Evolutionary conservation across 139 green algal genomes (phyloP).

Genomic region (Auxenochlorella protothecoides): DNA sequence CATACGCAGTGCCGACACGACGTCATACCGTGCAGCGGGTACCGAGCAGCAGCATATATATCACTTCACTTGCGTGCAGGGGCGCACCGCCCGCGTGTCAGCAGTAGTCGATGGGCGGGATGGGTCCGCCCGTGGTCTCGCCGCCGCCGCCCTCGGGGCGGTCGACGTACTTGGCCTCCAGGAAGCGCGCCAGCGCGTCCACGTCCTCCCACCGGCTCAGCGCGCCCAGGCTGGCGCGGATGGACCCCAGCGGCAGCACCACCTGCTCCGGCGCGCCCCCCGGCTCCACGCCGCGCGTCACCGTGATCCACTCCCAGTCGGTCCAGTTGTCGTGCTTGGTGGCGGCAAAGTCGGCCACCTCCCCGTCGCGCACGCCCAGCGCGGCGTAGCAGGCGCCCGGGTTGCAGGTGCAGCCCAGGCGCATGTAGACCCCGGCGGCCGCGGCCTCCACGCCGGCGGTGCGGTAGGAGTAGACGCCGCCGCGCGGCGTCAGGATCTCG

Average conservation of each 20-base stretch:
- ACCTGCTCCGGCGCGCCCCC: neutral
- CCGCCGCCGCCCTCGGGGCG: neutral
- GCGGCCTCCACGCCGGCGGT: slow-evolving; percentile 39
- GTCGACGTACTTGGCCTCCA: slow-evolving; percentile 47
- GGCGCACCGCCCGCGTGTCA: no score
- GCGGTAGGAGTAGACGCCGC: slow-evolving; percentile 42
- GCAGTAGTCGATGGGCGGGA: no score
- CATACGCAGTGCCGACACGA: no score
- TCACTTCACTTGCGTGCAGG: no score
- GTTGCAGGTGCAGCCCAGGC: slow-evolving; percentile 47
- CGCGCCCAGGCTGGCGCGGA: slow-evolving; percentile 7
- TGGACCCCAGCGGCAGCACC: slow-evolving; percentile 13
- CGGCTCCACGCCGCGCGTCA: neutral
- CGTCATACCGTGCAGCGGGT: no score
- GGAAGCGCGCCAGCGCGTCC: slow-evolving; percentile 42
- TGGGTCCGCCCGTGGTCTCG: no score
- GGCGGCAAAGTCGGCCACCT: slow-evolving; percentile 39
- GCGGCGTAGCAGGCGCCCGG: slow-evolving; percentile 23
- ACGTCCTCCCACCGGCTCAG: slow-evolving; percentile 10
- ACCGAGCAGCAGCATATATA: no score
- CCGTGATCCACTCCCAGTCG: slow-evolving; percentile 8
- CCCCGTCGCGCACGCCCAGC: slow-evolving; percentile 12
- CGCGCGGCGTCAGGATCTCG: slow-evolving; percentile 29
- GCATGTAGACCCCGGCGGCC: slow-evolving; percentile 52
- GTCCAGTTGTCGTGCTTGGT: slow-evolving; percentile 3